Conservation (phyloP, 1,139 yeast genomes). For the Hansenula sp. region DNA sequence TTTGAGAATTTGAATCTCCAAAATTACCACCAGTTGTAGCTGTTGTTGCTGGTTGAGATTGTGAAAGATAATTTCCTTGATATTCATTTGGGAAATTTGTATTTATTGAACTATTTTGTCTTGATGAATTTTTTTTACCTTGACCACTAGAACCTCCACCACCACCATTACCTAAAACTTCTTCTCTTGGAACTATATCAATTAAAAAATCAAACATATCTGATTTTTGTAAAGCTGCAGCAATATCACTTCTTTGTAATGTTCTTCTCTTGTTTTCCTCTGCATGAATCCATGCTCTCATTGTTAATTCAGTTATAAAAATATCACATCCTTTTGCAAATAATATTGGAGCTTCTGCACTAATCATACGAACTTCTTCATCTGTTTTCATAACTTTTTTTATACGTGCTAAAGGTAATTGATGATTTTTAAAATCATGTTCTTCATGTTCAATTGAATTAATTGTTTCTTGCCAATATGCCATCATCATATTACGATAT, state of each 20-base stretch:
- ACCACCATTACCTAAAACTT: slow-evolving; percentile 25
- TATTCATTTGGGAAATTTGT: background rate
- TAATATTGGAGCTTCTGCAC: slow-evolving; percentile 95
- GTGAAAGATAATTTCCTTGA: background rate
- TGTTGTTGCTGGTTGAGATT: background rate
- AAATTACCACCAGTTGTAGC: background rate
- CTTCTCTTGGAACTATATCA: slow-evolving; percentile 90
- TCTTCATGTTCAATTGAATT: slow-evolving; percentile 85
- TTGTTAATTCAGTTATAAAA: slow-evolving; percentile 91
- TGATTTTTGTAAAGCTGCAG: slow-evolving; percentile 88
- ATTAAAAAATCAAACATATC: slow-evolving; percentile 97
- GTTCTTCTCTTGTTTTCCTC: slow-evolving; percentile 94
- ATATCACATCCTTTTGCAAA: slow-evolving; percentile 98
- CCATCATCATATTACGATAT: slow-evolving; percentile 85
- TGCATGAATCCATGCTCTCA: slow-evolving; percentile 99
- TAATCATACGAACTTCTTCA: slow-evolving; percentile 94
- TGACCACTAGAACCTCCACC: background rate
- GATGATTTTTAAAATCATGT: slow-evolving; percentile 91
- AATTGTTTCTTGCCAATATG: slow-evolving; percentile 95
- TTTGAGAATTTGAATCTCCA: too few relatives aligned
- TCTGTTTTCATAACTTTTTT: slow-evolving; percentile 95
- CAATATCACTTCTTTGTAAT: slow-evolving; percentile 88
- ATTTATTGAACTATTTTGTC: background rate
- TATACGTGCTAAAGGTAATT: slow-evolving; percentile 89
- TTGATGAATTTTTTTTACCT: background rate